Conservation (phyloP, 2,329 filamentous ascomycete species). For the Pezizomycotina sp. region DNA sequence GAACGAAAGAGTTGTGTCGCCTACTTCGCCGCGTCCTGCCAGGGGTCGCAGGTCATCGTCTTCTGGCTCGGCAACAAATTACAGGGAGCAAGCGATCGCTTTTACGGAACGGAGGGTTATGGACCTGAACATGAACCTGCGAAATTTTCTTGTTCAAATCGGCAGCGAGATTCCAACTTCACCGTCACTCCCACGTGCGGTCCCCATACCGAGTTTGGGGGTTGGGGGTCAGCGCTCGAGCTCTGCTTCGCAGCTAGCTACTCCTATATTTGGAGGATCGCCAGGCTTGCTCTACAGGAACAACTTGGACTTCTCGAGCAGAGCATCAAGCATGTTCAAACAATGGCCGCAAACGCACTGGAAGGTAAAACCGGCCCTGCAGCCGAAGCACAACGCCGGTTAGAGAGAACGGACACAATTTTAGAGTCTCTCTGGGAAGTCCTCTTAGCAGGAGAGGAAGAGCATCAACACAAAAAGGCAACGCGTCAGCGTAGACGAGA, state of each 20-base stretch:
- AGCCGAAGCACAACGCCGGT: slow-evolving; percentile 14
- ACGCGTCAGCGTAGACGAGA: slow-evolving; percentile 39
- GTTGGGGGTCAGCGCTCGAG: too few species aligned
- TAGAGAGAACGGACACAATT: slow-evolving; percentile 31
- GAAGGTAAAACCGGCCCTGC: slow-evolving; percentile 19
- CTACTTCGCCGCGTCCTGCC: too few species aligned
- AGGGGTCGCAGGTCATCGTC: too few species aligned
- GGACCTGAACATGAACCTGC: slow-evolving; percentile 48
- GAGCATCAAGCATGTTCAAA: slow-evolving; percentile 37
- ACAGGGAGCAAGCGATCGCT: slow-evolving; percentile 33
- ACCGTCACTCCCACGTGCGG: not conserved
- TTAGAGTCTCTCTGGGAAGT: slow-evolving; percentile 42
- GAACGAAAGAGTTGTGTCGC: too few species aligned
- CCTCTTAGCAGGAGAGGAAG: slow-evolving; percentile 40
- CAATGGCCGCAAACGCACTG: slow-evolving; percentile 28
- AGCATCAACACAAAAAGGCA: slow-evolving; percentile 39
- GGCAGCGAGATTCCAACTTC: slow-evolving; percentile 28
- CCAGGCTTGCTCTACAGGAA: slow-evolving; percentile 38
- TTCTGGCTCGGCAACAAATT: too few species aligned
- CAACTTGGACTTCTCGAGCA: slow-evolving; percentile 54
- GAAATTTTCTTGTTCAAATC: slow-evolving; percentile 47
- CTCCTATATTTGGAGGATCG: too few species aligned
- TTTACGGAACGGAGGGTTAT: slow-evolving; percentile 51
- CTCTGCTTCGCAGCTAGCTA: too few species aligned
- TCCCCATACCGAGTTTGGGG: not conserved